Conservation (phyloP, 2,329 filamentous ascomycete species). For the Exophiala viscosa region DNA sequence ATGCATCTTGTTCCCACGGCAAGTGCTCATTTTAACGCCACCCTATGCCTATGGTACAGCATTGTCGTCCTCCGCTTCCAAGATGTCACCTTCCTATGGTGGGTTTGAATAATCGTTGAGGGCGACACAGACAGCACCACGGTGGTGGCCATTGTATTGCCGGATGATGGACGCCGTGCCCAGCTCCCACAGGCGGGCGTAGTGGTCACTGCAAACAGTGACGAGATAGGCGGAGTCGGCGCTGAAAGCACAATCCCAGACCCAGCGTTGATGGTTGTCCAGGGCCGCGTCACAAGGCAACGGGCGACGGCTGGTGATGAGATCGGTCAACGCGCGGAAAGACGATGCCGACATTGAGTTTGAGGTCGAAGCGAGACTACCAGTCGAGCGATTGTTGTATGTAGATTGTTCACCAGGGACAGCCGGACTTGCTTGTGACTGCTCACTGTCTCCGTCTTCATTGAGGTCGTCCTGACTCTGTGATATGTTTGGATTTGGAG, state of each 20-base stretch:
- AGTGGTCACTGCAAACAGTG: slow-evolving; percentile 90
- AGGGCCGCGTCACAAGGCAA: slow-evolving; percentile 80
- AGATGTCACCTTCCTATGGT: slow-evolving; percentile 16
- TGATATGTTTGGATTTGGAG: neutral
- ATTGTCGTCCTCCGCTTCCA: neutral
- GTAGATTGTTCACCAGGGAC: neutral
- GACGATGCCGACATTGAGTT: slow-evolving; percentile 12
- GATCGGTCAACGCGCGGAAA: slow-evolving; percentile 15
- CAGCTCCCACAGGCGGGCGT: slow-evolving; percentile 87
- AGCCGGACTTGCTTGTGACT: slow-evolving; percentile 3
- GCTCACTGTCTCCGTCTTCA: neutral
- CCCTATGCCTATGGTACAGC: neutral
- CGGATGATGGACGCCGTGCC: slow-evolving; percentile 82
- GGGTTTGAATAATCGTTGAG: slow-evolving; percentile 70
- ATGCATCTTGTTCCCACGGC: too few relatives aligned
- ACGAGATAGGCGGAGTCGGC: slow-evolving; percentile 91
- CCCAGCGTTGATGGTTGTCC: slow-evolving; percentile 89
- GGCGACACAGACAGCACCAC: slow-evolving; percentile 86
- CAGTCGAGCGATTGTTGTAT: slow-evolving; percentile 8
- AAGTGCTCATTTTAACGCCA: neutral
- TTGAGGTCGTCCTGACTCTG: slow-evolving; percentile 1
- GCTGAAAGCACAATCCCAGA: slow-evolving; percentile 95
- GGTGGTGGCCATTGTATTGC: slow-evolving; percentile 92
- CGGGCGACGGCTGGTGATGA: slow-evolving; percentile 37
- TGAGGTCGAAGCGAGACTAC: slow-evolving; percentile 8